Evolutionary conservation across 768 basidiomycete genomes (phyloP), one percentile per base, ranked within the genome.

Genomic region (Royoungia palumana): DNA sequence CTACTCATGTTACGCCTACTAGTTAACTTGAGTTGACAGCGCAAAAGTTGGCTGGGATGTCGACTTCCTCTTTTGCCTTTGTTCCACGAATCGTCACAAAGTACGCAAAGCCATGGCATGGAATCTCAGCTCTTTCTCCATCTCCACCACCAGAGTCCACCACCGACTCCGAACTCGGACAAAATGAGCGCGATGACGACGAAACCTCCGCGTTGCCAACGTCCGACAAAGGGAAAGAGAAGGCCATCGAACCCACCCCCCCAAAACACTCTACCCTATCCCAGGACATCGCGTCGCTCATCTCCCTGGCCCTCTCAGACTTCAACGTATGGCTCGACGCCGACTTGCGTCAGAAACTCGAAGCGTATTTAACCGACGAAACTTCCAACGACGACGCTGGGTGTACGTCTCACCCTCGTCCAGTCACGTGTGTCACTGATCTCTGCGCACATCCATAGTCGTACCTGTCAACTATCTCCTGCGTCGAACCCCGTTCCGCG

Each of bases 251-350:
- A 30, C 17, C 5, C 12, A 20, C 50, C 8, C 37, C 48, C 22
- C 19, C 35, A n/a, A 67, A 63, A 51, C 47, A 54, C 11, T 56
- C 53, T 41, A 48, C 51, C 25, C 44, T 59, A 4, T 65, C 73
- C 16, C 72, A 75, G 36, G 83, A 83, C 53, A 72, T 76, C 40
- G 74, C 75, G 4, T 63, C 64, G 10, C 69, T 88, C 28, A 54
- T 84, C 19, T 68, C 60, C 2, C 75, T 90, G 4, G 76, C 87
- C 0, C 67, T 92, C n/a, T 86, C 87, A 5, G 79, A 88, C 58
- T 79, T 88, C 64, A 72, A 76, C 8, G 61, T 89, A 9, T 91
- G 86, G 87, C 59, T 65, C 4, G 78, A 87, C 57, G 65, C 75
- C 0, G 80, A 82, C 43, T 59, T 87, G 10, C 69, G 79, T 21